A percentile compares a stretch with the other conserved stretches of the same genome.
These are phyloP conservation scores for Talaromyces islandicus DNA, from an alignment of 2,329 filamentous ascomycete genomes.

Conservation along the genomic window DNA sequence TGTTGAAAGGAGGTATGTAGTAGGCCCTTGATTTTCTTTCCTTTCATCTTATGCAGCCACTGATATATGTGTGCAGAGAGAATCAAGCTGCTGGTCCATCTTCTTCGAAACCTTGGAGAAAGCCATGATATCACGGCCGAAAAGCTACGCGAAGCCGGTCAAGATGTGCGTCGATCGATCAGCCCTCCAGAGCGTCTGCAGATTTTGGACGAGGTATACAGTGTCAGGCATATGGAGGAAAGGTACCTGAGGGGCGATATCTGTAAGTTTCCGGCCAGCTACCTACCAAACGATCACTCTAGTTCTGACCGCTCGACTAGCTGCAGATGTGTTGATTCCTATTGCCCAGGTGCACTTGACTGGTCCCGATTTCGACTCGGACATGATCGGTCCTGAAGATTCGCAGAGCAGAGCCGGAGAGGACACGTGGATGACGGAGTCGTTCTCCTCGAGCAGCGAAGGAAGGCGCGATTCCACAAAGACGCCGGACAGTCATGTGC, in stretches of 20 bases:
- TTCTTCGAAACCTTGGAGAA: slow-evolving; percentile 31
- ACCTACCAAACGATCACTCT: background rate
- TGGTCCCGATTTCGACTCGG: slow-evolving; percentile 16
- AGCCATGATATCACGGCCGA: slow-evolving; percentile 31
- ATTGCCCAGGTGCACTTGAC: slow-evolving; percentile 23
- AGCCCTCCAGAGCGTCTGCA: slow-evolving; percentile 27
- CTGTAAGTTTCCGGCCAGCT: slow-evolving; percentile 18
- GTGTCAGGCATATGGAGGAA: slow-evolving; percentile 33
- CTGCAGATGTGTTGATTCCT: slow-evolving; percentile 22
- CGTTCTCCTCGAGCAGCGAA: slow-evolving; percentile 3
- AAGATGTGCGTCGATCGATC: slow-evolving; percentile 34
- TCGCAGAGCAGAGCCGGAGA: background rate
- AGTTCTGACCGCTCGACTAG: slow-evolving; percentile 12
- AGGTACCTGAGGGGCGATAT: slow-evolving; percentile 30
- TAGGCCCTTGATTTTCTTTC: background rate
- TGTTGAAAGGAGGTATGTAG: slow-evolving; percentile 35
- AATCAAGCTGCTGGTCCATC: slow-evolving; percentile 34
- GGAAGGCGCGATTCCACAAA: slow-evolving; percentile 4
- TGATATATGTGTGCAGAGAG: slow-evolving; percentile 21
- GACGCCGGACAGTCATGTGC: slow-evolving; percentile 1
- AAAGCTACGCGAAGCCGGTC: slow-evolving; percentile 33
- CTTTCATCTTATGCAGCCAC: background rate
- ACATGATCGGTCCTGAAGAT: slow-evolving; percentile 6
- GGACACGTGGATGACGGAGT: slow-evolving; percentile 5
- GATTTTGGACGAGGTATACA: slow-evolving; percentile 37